Percentiles rank a stretch among this genome's conserved stretches.
Conservation (phyloP, 2,329 filamentous ascomycete species). For the Eurotiales sp. region DNA sequence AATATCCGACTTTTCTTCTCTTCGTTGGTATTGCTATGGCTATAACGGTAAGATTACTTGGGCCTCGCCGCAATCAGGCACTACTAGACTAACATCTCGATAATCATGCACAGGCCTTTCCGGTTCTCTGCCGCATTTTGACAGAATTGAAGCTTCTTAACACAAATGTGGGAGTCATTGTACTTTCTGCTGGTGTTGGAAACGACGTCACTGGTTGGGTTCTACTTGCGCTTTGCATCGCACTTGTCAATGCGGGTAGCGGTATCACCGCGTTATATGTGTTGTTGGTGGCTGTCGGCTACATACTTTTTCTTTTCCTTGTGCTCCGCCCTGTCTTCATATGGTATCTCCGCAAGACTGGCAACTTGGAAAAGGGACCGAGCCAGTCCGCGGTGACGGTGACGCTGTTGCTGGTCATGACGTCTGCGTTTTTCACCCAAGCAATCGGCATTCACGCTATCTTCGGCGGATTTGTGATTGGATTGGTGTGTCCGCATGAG, state of each 20-base stretch:
- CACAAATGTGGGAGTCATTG: slow-evolving; percentile 81
- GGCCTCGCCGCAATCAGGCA: neutral
- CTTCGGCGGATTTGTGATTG: slow-evolving; percentile 87
- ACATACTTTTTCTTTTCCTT: slow-evolving; percentile 70
- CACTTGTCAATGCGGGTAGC: slow-evolving; percentile 80
- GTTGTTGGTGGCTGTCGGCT: slow-evolving; percentile 70
- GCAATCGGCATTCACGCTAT: slow-evolving; percentile 93
- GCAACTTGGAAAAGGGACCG: slow-evolving; percentile 81
- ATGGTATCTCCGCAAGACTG: slow-evolving; percentile 68
- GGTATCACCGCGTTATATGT: slow-evolving; percentile 84
- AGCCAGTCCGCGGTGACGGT: slow-evolving; percentile 79
- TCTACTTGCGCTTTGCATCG: slow-evolving; percentile 85
- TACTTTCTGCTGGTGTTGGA: slow-evolving; percentile 83
- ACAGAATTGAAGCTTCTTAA: slow-evolving; percentile 82
- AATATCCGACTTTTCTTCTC: slow-evolving; percentile 62
- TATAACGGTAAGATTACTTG: slow-evolving; percentile 63
- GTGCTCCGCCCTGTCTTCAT: slow-evolving; percentile 70
- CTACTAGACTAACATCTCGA: neutral
- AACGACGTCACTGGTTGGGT: slow-evolving; percentile 94
- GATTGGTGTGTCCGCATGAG: slow-evolving; percentile 85
- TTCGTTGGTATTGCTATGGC: slow-evolving; percentile 93
- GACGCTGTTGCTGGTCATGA: slow-evolving; percentile 73
- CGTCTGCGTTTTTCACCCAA: slow-evolving; percentile 80
- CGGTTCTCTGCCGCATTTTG: slow-evolving; percentile 88
- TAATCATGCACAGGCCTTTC: slow-evolving; percentile 58